Evolutionary conservation across 495 filamentous ascomycete genomes (phyloP).

Genomic region (Talaromyces stipitatus): DNA sequence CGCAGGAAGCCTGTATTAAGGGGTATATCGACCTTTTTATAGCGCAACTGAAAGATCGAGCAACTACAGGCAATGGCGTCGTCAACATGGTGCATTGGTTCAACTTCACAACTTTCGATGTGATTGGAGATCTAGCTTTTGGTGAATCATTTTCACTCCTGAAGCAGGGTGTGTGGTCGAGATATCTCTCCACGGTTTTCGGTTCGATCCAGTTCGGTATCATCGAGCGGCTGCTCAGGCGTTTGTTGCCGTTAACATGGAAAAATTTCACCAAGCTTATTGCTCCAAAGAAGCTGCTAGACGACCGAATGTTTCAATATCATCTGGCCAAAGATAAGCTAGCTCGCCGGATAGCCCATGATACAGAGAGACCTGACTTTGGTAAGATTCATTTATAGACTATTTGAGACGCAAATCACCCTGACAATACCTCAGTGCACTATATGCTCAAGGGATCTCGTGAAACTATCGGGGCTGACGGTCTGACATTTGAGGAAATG

Average conservation of each 20-base stretch:
- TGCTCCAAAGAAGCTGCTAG: background rate
- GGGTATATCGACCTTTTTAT: slow-evolving; percentile 34
- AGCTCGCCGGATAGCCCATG: slow-evolving; percentile 8
- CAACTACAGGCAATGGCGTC: slow-evolving; percentile 15
- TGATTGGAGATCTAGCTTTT: slow-evolving; percentile 28
- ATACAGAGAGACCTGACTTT: slow-evolving; percentile 15
- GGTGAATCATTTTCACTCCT: slow-evolving; percentile 40
- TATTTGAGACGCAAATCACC: background rate
- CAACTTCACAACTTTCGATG: slow-evolving; percentile 27
- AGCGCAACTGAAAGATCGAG: slow-evolving; percentile 9
- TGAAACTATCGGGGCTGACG: slow-evolving; percentile 10
- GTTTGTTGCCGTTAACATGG: background rate
- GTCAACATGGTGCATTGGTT: slow-evolving; percentile 26
- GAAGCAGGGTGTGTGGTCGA: slow-evolving; percentile 28
- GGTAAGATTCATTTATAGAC: background rate
- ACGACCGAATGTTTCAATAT: background rate
- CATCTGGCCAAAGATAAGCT: slow-evolving; percentile 13
- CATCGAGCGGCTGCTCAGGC: background rate
- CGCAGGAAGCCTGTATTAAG: slow-evolving; percentile 28
- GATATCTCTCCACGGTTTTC: slow-evolving; percentile 24
- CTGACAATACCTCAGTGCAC: slow-evolving; percentile 10
- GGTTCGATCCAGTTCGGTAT: background rate
- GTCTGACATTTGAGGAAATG: slow-evolving; percentile 29
- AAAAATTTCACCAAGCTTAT: background rate
- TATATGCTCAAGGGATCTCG: slow-evolving; percentile 19